phyloP scores from a whole-genome alignment of 805 yeast genomes.

The Lipomyces sp. region DNA sequence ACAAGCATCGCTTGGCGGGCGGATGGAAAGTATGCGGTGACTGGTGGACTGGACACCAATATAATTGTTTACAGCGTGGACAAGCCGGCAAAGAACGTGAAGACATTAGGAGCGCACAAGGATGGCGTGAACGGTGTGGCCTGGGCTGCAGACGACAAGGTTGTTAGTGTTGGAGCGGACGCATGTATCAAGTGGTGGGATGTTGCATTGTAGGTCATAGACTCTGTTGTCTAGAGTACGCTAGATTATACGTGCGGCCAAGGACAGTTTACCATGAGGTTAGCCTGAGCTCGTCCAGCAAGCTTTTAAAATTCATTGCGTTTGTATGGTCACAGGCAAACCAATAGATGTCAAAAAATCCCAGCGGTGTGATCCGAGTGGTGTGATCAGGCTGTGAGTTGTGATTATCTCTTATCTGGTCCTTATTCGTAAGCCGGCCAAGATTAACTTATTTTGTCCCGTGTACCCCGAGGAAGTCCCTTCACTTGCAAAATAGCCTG shows the following conservation, averaged over 20 bases:
- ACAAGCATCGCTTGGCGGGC: constrained; percentile 77
- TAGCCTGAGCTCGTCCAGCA: neutral
- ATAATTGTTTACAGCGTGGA: constrained; percentile 78
- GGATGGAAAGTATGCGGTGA: constrained; percentile 71
- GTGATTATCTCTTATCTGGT: neutral
- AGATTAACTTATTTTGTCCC: no score
- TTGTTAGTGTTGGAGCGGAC: constrained; percentile 80
- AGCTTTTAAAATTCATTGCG: neutral
- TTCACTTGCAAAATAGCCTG: no score
- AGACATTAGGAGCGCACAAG: constrained; percentile 79
- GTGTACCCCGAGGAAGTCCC: no score
- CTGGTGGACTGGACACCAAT: constrained; percentile 84
- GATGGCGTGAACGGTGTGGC: constrained; percentile 78
- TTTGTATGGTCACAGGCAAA: neutral
- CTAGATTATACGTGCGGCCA: neutral
- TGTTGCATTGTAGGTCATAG: constrained; percentile 29
- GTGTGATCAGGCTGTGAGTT: neutral
- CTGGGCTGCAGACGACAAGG: constrained; percentile 60
- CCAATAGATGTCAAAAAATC: no score
- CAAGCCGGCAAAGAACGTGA: constrained; percentile 76
- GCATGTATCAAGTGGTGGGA: constrained; percentile 79
- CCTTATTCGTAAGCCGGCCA: neutral
- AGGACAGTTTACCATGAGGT: no score
- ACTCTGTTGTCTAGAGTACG: neutral
- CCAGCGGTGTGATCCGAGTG: no score